Evolutionary conservation across 805 yeast genomes (phyloP).

Genomic region (Groenewaldozyma tartarivorans): DNA sequence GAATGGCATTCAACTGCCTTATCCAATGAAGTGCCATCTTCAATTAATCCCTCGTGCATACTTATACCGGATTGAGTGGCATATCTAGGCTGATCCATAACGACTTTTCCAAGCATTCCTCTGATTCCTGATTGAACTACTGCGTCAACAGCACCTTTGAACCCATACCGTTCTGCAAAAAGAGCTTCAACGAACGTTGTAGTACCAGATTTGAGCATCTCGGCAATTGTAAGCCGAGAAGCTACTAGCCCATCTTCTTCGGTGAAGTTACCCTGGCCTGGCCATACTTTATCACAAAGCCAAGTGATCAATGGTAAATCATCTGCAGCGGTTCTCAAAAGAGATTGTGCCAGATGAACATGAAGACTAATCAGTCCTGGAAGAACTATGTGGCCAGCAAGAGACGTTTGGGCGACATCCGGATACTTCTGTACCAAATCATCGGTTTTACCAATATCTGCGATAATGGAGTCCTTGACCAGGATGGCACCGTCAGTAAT

Average conservation of each 20-base stretch:
- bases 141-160: constrained; percentile 8
- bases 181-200: constrained; percentile 13
- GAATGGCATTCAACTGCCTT: constrained; percentile 10
- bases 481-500: constrained; percentile 11
- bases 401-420: constrained; percentile 3
- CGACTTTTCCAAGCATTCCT: constrained; percentile 10
- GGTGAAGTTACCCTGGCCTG: constrained; percentile 13
- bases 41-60: constrained; percentile 11
- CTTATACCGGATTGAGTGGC: constrained; percentile 10
- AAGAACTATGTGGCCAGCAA: constrained; percentile 9
- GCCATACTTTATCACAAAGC: constrained; percentile 15
- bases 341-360: constrained; percentile 13
- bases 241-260: constrained; percentile 14
- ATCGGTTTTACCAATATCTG: constrained; percentile 9
- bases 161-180: constrained; percentile 12
- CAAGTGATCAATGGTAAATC: constrained; percentile 11
- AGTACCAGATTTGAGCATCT: constrained; percentile 15
- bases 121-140: constrained; percentile 9
- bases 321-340: constrained; percentile 12
- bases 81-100: constrained; percentile 12
- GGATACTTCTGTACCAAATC: constrained; percentile 6
- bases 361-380: constrained; percentile 15
- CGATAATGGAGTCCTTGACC: constrained; percentile 5
- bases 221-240: constrained; percentile 12
- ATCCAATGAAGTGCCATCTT: constrained; percentile 8